Evolutionary conservation across 2,329 filamentous ascomycete species (phyloP), one percentile per base, ranked within the genome.

Genomic region (Tricladium varicosporioides): DNA sequence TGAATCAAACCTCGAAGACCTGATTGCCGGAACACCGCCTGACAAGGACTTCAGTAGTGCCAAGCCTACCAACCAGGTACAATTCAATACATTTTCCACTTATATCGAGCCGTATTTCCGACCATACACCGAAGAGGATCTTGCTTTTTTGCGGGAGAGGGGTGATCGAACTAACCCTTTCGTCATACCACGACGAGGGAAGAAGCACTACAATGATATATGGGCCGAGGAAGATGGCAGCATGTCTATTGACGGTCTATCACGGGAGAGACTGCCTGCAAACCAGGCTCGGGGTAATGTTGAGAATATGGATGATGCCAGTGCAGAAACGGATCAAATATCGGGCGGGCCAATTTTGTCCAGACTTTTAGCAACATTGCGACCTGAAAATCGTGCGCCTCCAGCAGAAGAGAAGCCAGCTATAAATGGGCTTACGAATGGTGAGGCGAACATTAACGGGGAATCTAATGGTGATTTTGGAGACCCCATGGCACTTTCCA

Each of bases 31-130:
- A 48, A 86, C 89, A 42, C 89, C 92, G 1, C 93, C 94, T 1
- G 92, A 97, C 72, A 92, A 91, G 71, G 94, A 99, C 75, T 97
- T 97, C 69, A 97, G 91, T 70, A 96, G 85, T 70, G 88, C 91
- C 33, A 99, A 97, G 71, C 92, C 93, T 5, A 87, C 87, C 16
- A 96, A 93, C 67, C 94, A 99, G 76, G 94, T 97, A 71, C 92
- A 89, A 71, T 94, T 94, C 63, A 88, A 85, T 56, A 96, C 93
- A 1, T 99, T 99, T 73, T 87, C 89, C n/a, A 86, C 89, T 5
- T 96, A 94, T 70, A 83, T 95, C 54, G 94, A 99, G 62, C 91
- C 92, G 0, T 97, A 90, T 75, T 94, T 97, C 63, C 85, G 93
- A 5, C 86, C 89, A 0, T 88, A 96, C 65, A 90, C 88, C 0